Percentiles rank a stretch among this genome's conserved stretches.
Conservation (phyloP, 2,329 filamentous ascomycete species). For the Monosporascus ibericus region DNA sequence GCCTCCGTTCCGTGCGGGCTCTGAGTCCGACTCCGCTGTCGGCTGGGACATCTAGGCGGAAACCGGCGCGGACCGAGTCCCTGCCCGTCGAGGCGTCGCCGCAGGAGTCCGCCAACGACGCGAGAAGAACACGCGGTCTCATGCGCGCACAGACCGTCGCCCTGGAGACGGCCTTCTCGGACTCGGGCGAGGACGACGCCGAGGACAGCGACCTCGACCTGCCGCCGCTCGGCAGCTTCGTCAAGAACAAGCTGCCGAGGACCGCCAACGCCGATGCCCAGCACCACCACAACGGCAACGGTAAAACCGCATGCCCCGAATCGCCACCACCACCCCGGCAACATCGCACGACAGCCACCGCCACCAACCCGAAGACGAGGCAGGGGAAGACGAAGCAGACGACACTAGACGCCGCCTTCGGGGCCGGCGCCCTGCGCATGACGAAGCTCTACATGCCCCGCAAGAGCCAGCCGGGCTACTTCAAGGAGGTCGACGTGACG, state of each 20-base stretch:
- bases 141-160: conserved; percentile 17
- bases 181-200: conserved; percentile 14
- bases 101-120: not conserved
- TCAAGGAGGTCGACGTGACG: conserved; percentile 27
- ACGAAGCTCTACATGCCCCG: conserved; percentile 36
- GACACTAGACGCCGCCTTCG: conserved; percentile 10
- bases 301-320: not conserved
- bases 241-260: conserved; percentile 3
- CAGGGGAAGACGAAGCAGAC: conserved; percentile 8
- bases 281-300: not conserved
- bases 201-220: conserved; percentile 13
- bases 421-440: conserved; percentile 9
- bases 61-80: conserved; percentile 23
- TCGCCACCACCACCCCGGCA: not conserved
- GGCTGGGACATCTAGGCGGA: conserved; percentile 14
- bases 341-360: not conserved
- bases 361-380: not conserved
- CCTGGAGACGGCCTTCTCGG: conserved; percentile 6
- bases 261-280: not conserved
- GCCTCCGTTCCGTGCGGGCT: not conserved
- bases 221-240: conserved; percentile 17
- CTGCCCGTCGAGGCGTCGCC: conserved; percentile 13
- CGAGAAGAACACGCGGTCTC: conserved; percentile 4
- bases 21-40: conserved; percentile 12
- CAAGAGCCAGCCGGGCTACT: conserved; percentile 32